A percentile compares a stretch with the other conserved stretches of the same genome.
Evolutionary conservation across 371 early-diverging fungal genomes (phyloP).

Genomic region (Rhizopus arrhizus): DNA sequence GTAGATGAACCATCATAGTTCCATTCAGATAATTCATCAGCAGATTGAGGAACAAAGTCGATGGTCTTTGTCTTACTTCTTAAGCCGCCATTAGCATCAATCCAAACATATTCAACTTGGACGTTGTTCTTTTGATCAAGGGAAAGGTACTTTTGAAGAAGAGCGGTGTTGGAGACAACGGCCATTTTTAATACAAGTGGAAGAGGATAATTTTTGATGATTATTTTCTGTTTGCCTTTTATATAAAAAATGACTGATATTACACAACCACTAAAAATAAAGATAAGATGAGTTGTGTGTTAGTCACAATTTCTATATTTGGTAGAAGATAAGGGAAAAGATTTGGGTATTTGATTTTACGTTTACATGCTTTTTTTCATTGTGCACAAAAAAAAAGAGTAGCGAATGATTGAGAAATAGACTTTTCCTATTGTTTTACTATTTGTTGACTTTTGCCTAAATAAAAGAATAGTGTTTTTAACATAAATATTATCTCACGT

Average conservation of each 20-base stretch:
- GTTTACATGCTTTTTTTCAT: too few relatives aligned
- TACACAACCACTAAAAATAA: not conserved
- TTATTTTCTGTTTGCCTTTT: not conserved
- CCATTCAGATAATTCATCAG: constrained; percentile 60
- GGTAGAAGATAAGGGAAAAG: constrained; percentile 1
- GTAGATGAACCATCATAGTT: constrained; percentile 68
- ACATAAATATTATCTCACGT: too few relatives aligned
- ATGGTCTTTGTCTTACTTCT: constrained; percentile 58
- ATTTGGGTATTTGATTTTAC: not conserved
- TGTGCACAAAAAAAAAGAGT: too few relatives aligned
- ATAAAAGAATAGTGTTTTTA: too few relatives aligned
- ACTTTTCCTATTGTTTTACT: too few relatives aligned
- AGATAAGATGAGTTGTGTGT: not conserved
- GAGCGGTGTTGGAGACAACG: constrained; percentile 43
- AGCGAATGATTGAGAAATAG: too few relatives aligned
- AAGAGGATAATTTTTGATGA: not conserved
- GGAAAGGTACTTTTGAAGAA: constrained; percentile 56
- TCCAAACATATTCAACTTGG: constrained; percentile 66
- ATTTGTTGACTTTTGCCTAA: too few relatives aligned
- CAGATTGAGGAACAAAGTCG: constrained; percentile 38
- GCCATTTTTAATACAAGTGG: constrained; percentile 24
- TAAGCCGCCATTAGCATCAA: constrained; percentile 53
- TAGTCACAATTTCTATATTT: constrained; percentile 6
- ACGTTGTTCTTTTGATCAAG: constrained; percentile 58
- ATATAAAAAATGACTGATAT: not conserved